Evolutionary conservation across 192 early-diverging fungal species (phyloP), one percentile per base, ranked within the genome.

Genomic region (Gaertneriomyces semiglobifer): DNA sequence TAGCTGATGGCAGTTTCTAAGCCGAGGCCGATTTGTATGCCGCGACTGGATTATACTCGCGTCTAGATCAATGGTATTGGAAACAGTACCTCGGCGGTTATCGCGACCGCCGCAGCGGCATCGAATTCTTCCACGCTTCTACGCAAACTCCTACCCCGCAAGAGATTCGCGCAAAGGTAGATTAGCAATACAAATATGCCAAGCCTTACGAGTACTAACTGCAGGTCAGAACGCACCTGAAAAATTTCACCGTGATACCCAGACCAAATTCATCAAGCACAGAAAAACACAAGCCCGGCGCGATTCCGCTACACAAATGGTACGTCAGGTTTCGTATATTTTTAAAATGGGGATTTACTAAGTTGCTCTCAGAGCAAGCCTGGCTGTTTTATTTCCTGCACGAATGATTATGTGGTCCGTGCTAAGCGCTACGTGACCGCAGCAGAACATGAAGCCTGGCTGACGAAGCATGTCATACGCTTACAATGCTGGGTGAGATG

Each of bases 101-200:
- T 57, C 68, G 79, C 14, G 62, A 69, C 59, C 75, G 73, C 46
- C 53, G 66, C 12, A 73, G 63, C 2, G 79, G 71, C 8, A 47
- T 56, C 2, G 72, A 82, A 42, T 86, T 71, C 55, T 85, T 78
- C 56, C 80, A 86, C 72, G 83, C 80, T 2, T 53, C 62, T 19
- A 76, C 83, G 7, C 81, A 86, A 46, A 86, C 84, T 1, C 72
- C 79, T 7, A 84, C 83, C n/a, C 74, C 83, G 12, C 76, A 79
- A 60, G 82, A 84, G 39, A 83, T 83, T 40, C 66, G 67, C 25
- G 80, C 76, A 7, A 65, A 61, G 74, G 75, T 80, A 53, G 4
- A 47, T 58, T 25, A 39, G 14, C 42, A n/a, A 71, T 45, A 5
- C 14, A 47, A 25, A 33, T 10, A 0, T 44, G 18, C 40, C 38